Evolutionary conservation across 768 basidiomycete genomes (phyloP).

Genomic region (Roridomyces roridus): DNA sequence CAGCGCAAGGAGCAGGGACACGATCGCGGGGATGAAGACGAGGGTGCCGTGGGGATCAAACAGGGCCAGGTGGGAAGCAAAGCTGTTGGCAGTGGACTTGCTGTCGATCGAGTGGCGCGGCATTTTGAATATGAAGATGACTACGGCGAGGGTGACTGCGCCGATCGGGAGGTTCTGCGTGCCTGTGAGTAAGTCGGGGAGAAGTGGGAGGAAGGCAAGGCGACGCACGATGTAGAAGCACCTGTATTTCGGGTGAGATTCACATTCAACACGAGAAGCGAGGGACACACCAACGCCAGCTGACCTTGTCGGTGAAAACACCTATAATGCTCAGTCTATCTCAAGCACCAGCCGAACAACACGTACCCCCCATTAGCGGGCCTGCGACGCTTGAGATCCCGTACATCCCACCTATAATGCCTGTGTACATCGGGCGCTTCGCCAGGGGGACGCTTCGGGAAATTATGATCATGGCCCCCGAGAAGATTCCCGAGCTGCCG

Average conservation of each 20-base stretch:
- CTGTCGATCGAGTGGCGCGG: neutral
- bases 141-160: too few relatives aligned
- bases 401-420: conserved; percentile 41
- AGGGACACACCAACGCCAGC: conserved; percentile 42
- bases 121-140: conserved; percentile 27
- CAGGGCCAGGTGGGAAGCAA: conserved; percentile 8
- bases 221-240: conserved; percentile 46
- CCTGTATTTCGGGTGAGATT: neutral
- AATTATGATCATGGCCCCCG: conserved; percentile 31
- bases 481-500: conserved; percentile 44
- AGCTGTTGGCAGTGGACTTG: neutral
- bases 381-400: conserved; percentile 30
- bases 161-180: conserved; percentile 11
- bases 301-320: conserved; percentile 37
- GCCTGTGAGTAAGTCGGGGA: conserved; percentile 27
- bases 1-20: conserved; percentile 38
- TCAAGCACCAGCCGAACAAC: too few relatives aligned
- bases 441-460: conserved; percentile 34
- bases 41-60: conserved; percentile 27
- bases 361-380: conserved; percentile 36
- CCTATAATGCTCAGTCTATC: too few relatives aligned
- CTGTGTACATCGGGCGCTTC: conserved; percentile 40
- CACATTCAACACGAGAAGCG: neutral
- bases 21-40: too few relatives aligned
- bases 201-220: too few relatives aligned